Evolutionary conservation across 2,329 filamentous ascomycete species (phyloP), one percentile per base, ranked within the genome.

Genomic region (Xylaria sp.): DNA sequence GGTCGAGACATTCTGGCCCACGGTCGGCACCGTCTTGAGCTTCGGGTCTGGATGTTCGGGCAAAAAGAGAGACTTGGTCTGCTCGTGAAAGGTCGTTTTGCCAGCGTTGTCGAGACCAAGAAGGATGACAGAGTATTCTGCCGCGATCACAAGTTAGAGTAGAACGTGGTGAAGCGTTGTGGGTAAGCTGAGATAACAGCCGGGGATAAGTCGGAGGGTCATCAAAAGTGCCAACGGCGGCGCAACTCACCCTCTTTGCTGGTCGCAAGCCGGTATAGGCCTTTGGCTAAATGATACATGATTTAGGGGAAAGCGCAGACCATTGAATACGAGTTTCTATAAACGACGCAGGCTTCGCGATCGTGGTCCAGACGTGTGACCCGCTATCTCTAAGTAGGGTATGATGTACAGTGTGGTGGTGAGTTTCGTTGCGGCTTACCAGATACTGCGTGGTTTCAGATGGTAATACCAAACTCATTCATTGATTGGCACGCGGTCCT

Each of bases 21-120:
- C 95, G 23, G 96, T 99, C 34, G 96, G 96, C 8, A 98, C 95
- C 54, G 95, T 98, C 80, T 96, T 94, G 74, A 84, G 89, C 82
- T 86, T 94, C 77, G 84, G 92, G 80, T 83, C 88, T 63, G 84
- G 87, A 66, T 82, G 83, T 71, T 86, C 85, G 54, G 89, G 86
- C 72, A 90, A 86, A 86, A 94, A 97, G 78, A 97, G 87, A 64
- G 94, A 89, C 83, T 97, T 98, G 81, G 98, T 94, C 81, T 98
- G 94, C 80, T 97, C 94, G 82, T 98, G 94, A 79, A 98, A 94
- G 32, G 96, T 98, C 50, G 96, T 98, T 86, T 98, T 98, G 81
- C 96, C 96, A 70, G 96, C 96, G 80, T 98, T 98, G 86, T 98
- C 96, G 78, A 98, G 92, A 72, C 96, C 96, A 76, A 98, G 92